These are phyloP conservation scores for Lasiodiplodia citricola DNA, from an alignment of 2,329 filamentous ascomycete genomes.

Conservation along the genomic window DNA sequence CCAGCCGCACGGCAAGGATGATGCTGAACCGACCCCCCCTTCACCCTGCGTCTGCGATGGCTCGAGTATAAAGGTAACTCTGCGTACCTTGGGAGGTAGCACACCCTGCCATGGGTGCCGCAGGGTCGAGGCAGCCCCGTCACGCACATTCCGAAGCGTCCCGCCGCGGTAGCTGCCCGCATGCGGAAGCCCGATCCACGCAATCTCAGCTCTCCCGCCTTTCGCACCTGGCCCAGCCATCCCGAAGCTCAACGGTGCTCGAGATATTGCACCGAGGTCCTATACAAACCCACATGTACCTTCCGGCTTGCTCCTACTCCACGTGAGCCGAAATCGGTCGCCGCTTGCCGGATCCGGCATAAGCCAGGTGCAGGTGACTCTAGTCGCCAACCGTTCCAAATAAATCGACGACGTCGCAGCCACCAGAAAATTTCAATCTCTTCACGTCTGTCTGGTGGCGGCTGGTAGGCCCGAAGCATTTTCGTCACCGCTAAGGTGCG, in stretches of 20 bases:
- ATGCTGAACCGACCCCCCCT: not conserved
- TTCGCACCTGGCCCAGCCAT: not conserved
- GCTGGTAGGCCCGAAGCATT: not conserved
- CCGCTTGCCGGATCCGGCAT: not conserved
- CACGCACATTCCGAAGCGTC: not conserved
- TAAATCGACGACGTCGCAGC: not conserved
- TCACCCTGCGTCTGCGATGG: not conserved
- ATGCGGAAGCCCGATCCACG: slow-evolving; percentile 6
- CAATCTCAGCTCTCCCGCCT: not conserved
- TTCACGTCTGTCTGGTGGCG: not conserved
- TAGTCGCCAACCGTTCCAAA: not conserved
- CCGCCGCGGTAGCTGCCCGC: slow-evolving; percentile 1
- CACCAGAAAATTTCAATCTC: not conserved
- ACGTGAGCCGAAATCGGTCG: not conserved
- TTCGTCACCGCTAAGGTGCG: not conserved
- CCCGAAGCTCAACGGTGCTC: not conserved
- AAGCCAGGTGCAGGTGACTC: not conserved
- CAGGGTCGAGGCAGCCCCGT: not conserved
- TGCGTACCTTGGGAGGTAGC: not conserved
- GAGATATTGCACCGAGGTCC: not conserved
- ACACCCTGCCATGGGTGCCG: not conserved
- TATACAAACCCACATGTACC: not conserved
- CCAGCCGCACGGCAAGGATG: slow-evolving; percentile 11
- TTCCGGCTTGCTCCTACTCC: not conserved
- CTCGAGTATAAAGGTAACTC: not conserved